Evolutionary conservation across 805 yeast species (phyloP).

Genomic region (Candida hungchunana): DNA sequence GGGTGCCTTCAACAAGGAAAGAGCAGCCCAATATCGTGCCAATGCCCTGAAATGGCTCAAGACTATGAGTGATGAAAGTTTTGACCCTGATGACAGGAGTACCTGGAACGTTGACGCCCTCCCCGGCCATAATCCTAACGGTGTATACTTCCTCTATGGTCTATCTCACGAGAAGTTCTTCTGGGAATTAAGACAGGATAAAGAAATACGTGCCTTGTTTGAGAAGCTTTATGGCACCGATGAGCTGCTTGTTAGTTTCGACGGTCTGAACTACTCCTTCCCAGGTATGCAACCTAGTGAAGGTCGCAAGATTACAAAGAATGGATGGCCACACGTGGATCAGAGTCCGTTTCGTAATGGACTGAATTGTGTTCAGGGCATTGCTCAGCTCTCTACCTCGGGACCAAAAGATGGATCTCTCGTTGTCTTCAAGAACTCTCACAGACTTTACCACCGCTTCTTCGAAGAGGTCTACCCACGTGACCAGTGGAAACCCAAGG

Average conservation of each 20-base stretch:
- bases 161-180: constrained; percentile 30
- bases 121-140: constrained; percentile 24
- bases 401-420: constrained; percentile 31
- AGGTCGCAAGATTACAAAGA: constrained; percentile 5
- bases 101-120: constrained; percentile 30
- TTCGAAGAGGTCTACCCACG: constrained; percentile 20
- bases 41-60: constrained; percentile 25
- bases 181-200: constrained; percentile 32
- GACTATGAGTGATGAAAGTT: constrained; percentile 14
- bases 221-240: constrained; percentile 31
- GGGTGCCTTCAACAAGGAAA: constrained; percentile 25
- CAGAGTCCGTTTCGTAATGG: constrained; percentile 31
- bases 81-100: constrained; percentile 25
- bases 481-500: constrained; percentile 24
- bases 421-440: constrained; percentile 28
- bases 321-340: constrained; percentile 33
- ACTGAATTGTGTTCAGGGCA: constrained; percentile 32
- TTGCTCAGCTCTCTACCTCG: constrained; percentile 27
- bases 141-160: constrained; percentile 20
- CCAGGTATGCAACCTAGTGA: constrained; percentile 24
- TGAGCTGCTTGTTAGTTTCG: constrained; percentile 32
- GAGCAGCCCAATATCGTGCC: constrained; percentile 24
- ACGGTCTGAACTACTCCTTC: constrained; percentile 28
- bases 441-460: constrained; percentile 23
- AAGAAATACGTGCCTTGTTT: constrained; percentile 26